These are phyloP conservation scores for Reutealis trisperma DNA, from an alignment of 345 rosid genomes.

Conservation along the genomic window DNA sequence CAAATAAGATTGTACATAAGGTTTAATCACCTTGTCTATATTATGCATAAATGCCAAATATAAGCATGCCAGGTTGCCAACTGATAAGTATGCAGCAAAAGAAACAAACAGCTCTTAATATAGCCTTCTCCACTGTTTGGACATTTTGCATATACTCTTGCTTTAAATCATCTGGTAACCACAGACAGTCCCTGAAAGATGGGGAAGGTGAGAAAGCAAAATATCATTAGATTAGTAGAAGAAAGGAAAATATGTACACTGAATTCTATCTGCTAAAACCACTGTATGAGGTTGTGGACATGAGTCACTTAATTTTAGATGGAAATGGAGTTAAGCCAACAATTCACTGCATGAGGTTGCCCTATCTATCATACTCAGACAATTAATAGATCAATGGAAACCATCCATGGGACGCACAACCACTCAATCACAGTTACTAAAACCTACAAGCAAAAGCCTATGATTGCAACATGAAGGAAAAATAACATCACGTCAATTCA, in stretches of 20 bases:
- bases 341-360: background rate
- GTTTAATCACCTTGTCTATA: conserved; percentile 5
- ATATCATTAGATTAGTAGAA: conserved; percentile 1
- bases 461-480: background rate
- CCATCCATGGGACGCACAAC: background rate
- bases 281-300: background rate
- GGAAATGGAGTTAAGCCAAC: background rate
- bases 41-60: background rate
- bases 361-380: background rate
- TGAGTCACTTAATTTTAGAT: background rate
- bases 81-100: conserved; percentile 7
- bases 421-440: background rate
- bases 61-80: conserved; percentile 14
- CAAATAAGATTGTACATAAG: conserved; percentile 9
- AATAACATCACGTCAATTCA: background rate
- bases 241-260: background rate
- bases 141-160: conserved; percentile 52
- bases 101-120: conserved; percentile 66
- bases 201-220: conserved; percentile 11
- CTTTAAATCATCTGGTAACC: conserved; percentile 62
- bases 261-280: conserved; percentile 4
- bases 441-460: background rate
- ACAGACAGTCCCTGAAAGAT: conserved; percentile 62
- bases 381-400: background rate
- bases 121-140: conserved; percentile 58